A percentile compares a stretch with the other conserved stretches of the same genome.
Conservation (phyloP, 1,139 yeast genomes). For the Magnusiomyces clavatus region DNA sequence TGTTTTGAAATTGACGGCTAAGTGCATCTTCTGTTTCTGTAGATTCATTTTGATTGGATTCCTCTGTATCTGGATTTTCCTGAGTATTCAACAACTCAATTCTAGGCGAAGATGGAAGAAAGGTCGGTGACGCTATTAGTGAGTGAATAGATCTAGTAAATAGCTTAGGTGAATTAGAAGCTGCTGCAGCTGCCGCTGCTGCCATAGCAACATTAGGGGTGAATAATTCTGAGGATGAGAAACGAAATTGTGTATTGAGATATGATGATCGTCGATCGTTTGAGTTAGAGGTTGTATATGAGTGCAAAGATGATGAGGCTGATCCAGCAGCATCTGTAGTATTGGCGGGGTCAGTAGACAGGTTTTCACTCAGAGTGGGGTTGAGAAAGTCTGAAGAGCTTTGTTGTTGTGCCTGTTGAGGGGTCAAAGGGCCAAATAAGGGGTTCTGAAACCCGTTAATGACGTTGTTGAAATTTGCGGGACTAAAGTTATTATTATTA, state of each 20-base stretch:
- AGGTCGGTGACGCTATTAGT: too few species aligned
- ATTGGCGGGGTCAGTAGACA: too few species aligned
- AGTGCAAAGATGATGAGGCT: too few species aligned
- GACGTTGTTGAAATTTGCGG: background rate
- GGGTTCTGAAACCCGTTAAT: too few species aligned
- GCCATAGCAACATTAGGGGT: background rate
- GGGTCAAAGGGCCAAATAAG: too few species aligned
- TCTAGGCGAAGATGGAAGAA: too few species aligned
- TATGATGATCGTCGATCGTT: constrained; percentile 58
- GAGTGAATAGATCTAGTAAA: too few species aligned
- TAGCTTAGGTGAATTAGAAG: background rate
- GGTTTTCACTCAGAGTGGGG: too few species aligned
- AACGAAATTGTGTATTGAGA: constrained; percentile 71
- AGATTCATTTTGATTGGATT: background rate
- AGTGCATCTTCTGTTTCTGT: background rate
- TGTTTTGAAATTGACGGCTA: background rate
- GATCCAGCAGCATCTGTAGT: too few species aligned
- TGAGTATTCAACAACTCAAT: too few species aligned
- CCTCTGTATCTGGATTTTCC: background rate
- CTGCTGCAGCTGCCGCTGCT: constrained; percentile 1
- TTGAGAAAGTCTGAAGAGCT: too few species aligned
- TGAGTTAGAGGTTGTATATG: background rate
- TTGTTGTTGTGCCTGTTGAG: too few species aligned
- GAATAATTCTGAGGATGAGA: constrained; percentile 39
- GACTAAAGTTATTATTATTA: background rate